phyloP scores from a whole-genome alignment of 2,329 filamentous ascomycete species.

The Neonectria sp. region DNA sequence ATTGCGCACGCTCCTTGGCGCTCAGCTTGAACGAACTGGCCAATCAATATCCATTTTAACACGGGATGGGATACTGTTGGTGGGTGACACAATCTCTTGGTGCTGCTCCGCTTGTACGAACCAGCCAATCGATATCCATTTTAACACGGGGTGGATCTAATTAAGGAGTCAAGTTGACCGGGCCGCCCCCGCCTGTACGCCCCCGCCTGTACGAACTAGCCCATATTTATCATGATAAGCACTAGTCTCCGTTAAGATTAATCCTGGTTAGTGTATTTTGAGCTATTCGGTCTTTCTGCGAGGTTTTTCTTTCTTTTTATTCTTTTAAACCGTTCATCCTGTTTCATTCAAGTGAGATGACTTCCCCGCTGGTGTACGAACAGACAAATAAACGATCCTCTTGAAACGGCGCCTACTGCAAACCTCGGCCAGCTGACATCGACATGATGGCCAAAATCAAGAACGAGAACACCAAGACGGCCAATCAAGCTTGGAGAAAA shows the following conservation, averaged over 20 bases:
- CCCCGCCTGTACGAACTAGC: slow-evolving; percentile 44
- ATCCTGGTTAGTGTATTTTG: background rate
- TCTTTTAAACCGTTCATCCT: background rate
- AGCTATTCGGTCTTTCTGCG: background rate
- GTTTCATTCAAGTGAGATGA: background rate
- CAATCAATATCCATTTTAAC: slow-evolving; percentile 6
- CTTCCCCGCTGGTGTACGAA: slow-evolving; percentile 9
- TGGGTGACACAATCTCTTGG: too few species aligned
- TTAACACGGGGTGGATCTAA: background rate
- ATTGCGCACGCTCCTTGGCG: background rate
- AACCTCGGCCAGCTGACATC: background rate
- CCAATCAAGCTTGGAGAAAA: slow-evolving; percentile 55
- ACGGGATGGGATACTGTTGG: background rate
- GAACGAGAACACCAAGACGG: slow-evolving; percentile 33
- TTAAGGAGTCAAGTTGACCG: too few species aligned
- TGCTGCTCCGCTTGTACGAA: slow-evolving; percentile 39
- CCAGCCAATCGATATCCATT: slow-evolving; percentile 9
- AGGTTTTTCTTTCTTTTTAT: background rate
- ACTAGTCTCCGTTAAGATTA: slow-evolving; percentile 4
- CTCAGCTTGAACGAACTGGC: slow-evolving; percentile 20
- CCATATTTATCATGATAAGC: slow-evolving; percentile 35
- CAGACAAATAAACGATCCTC: slow-evolving; percentile 2
- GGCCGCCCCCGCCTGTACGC: background rate
- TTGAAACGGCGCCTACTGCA: background rate
- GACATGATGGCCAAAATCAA: slow-evolving; percentile 24